A percentile compares a stretch with the other conserved stretches of the same genome.
These are phyloP conservation scores for Suillus luteus DNA, from an alignment of 768 basidiomycete species.

Conservation along the genomic window DNA sequence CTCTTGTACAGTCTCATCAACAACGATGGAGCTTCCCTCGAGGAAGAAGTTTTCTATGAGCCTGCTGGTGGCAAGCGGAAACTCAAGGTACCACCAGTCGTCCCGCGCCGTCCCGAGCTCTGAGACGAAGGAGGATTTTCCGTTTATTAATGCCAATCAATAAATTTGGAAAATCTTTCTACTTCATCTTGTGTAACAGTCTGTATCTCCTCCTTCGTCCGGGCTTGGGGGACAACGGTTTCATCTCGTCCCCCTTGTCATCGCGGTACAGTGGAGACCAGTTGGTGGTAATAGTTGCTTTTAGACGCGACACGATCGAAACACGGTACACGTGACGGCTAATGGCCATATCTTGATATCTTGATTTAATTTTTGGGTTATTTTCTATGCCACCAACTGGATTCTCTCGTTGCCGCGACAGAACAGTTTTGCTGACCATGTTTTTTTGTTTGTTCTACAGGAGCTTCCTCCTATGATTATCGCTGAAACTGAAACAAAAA, in stretches of 20 bases:
- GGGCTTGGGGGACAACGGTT: conserved; percentile 89
- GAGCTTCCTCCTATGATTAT: conserved; percentile 43
- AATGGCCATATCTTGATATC: conserved; percentile 38
- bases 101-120: conserved; percentile 87
- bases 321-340: conserved; percentile 30
- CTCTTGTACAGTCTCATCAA: conserved; percentile 58
- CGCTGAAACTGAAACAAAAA: conserved; percentile 64
- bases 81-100: conserved; percentile 88
- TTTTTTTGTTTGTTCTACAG: conserved; percentile 32
- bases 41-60: conserved; percentile 84
- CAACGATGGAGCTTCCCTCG: conserved; percentile 65
- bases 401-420: conserved; percentile 36
- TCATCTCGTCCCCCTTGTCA: conserved; percentile 78
- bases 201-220: conserved; percentile 86
- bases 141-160: conserved; percentile 38
- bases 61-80: conserved; percentile 67
- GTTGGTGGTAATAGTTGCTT: conserved; percentile 34
- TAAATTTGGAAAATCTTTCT: conserved; percentile 26
- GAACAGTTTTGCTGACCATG: conserved; percentile 37
- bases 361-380: conserved; percentile 21
- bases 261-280: conserved; percentile 38
- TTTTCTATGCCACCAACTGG: conserved; percentile 37
- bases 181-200: conserved; percentile 60
- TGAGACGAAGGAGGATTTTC: conserved; percentile 87
- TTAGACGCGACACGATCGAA: conserved; percentile 36